Percentiles rank a stretch among this genome's conserved stretches.
Evolutionary conservation across 2,329 filamentous ascomycete species (phyloP).

Genomic region (Hortaea werneckii): DNA sequence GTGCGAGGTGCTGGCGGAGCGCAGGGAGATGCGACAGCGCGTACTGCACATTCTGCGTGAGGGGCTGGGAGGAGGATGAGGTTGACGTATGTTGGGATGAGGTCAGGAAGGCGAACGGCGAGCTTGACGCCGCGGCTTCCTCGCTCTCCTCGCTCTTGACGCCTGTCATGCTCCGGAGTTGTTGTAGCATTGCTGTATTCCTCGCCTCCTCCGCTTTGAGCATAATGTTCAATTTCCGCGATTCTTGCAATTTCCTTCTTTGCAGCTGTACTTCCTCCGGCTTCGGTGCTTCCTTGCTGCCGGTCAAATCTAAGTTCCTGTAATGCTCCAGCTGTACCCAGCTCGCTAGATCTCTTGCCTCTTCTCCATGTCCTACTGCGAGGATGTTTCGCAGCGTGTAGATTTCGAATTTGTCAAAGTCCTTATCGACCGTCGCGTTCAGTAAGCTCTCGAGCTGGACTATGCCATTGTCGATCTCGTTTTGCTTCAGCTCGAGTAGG

Average conservation of each 20-base stretch:
- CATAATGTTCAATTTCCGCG: constrained; percentile 61
- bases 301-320: constrained; percentile 40
- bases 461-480: constrained; percentile 69
- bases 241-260: constrained; percentile 65
- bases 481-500: constrained; percentile 19
- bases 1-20: constrained; percentile 58
- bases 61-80: constrained; percentile 37
- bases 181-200: constrained; percentile 60
- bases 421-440: constrained; percentile 40
- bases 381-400: constrained; percentile 73
- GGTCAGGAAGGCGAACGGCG: constrained; percentile 47
- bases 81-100: constrained; percentile 30
- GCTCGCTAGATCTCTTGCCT: constrained; percentile 48
- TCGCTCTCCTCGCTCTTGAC: constrained; percentile 2
- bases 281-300: constrained; percentile 40
- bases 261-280: constrained; percentile 61
- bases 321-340: constrained; percentile 84
- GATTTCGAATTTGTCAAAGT: constrained; percentile 50
- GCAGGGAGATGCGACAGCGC: constrained; percentile 74
- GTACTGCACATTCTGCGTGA: constrained; percentile 66
- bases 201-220: constrained; percentile 59
- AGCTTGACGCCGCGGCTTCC: constrained; percentile 5
- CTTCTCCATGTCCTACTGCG: constrained; percentile 34
- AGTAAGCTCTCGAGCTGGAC: constrained; percentile 41
- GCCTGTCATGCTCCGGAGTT: constrained; percentile 34